Evolutionary conservation across 176 grass and related monocot species (phyloP).

Genomic region (Carex kokanica): DNA sequence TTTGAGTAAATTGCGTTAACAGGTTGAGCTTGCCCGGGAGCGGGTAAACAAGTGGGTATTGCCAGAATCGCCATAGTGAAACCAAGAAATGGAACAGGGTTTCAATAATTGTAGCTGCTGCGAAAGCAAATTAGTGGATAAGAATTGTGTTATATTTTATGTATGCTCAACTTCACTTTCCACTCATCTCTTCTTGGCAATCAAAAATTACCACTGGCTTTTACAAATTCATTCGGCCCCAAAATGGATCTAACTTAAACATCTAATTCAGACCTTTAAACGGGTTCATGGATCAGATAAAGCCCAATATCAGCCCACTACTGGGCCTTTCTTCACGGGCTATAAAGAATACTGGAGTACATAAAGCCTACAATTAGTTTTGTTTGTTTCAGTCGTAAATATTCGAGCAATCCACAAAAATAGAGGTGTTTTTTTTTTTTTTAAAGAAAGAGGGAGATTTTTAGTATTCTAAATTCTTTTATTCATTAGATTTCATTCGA

Average conservation of each 20-base stretch:
- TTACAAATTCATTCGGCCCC: background rate
- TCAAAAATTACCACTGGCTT: background rate
- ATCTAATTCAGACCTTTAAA: background rate
- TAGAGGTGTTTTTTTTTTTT: background rate
- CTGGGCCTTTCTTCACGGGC: background rate
- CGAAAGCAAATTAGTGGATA: background rate
- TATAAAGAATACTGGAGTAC: background rate
- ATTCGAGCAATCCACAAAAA: background rate
- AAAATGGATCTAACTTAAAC: background rate
- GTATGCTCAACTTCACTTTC: background rate
- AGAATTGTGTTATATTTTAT: background rate
- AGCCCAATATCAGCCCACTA: background rate
- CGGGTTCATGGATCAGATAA: background rate
- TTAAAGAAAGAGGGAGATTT: no score
- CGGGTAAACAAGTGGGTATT: conserved; percentile 14
- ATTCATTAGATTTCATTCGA: no score
- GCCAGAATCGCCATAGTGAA: conserved; percentile 2
- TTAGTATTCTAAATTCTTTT: no score
- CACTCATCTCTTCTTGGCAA: background rate
- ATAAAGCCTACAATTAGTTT: background rate
- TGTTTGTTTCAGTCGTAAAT: background rate
- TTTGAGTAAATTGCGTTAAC: background rate
- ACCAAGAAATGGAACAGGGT: background rate
- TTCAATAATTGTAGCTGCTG: background rate
- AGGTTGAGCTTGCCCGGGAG: conserved; percentile 6